A percentile compares a stretch with the other conserved stretches of the same genome.
Conservation (phyloP, 2,329 filamentous ascomycete species). For the Fusarium newnesense region DNA sequence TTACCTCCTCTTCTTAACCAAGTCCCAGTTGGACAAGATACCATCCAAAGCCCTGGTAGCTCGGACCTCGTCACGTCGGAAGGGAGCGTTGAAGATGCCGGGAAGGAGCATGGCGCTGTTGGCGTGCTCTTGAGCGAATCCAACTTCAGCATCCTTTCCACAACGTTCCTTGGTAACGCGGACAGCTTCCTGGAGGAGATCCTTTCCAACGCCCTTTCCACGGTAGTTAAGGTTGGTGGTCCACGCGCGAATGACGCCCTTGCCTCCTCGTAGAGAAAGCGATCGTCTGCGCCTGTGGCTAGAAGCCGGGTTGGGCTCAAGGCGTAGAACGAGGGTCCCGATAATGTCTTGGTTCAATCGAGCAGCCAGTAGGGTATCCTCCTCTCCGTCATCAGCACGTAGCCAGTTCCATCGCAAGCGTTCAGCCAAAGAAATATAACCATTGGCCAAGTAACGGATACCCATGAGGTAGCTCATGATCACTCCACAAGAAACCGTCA, state of each 20-base stretch:
- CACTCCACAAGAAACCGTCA: constrained; percentile 69
- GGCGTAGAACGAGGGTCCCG: constrained; percentile 74
- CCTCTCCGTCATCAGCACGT: constrained; percentile 51
- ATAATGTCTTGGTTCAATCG: constrained; percentile 76
- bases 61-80: constrained; percentile 68
- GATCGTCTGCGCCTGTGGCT: constrained; percentile 50
- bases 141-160: constrained; percentile 73
- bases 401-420: constrained; percentile 71
- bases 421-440: constrained; percentile 73
- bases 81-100: constrained; percentile 68
- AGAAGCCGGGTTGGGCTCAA: constrained; percentile 58
- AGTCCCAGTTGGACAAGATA: constrained; percentile 62
- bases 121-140: constrained; percentile 81
- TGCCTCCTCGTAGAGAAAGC: constrained; percentile 64
- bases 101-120: constrained; percentile 75
- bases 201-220: constrained; percentile 75
- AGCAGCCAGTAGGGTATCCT: constrained; percentile 72
- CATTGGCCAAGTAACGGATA: constrained; percentile 68
- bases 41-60: constrained; percentile 64
- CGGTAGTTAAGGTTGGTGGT: constrained; percentile 78
- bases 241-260: constrained; percentile 83
- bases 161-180: constrained; percentile 73
- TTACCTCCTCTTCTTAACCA: constrained; percentile 59
- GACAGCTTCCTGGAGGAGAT: constrained; percentile 79
- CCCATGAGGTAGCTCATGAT: constrained; percentile 71